phyloP scores from a whole-genome alignment of 768 basidiomycete species.

The Lactarius hatsudake region DNA sequence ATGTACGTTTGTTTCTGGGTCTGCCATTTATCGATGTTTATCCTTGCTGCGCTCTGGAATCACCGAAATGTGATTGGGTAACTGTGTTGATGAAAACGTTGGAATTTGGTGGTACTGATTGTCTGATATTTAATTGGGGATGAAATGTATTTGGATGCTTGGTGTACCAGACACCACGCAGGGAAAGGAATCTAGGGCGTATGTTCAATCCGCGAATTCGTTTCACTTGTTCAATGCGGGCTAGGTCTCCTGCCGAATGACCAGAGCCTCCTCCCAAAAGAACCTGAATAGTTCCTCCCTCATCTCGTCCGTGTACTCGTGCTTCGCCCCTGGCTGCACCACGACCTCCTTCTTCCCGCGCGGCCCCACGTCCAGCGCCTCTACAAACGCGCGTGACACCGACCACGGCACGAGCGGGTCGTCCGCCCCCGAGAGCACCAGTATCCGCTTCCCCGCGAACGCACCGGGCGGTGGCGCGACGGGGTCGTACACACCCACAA shows the following conservation, averaged over 20 bases:
- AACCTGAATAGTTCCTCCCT: slow-evolving; percentile 30
- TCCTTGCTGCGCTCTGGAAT: no score
- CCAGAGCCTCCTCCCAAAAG: slow-evolving; percentile 27
- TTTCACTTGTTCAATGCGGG: not conserved
- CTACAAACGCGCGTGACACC: slow-evolving; percentile 34
- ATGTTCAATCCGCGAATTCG: no score
- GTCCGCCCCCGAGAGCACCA: slow-evolving; percentile 60
- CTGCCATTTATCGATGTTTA: no score
- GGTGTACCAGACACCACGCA: no score
- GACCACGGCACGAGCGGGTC: slow-evolving; percentile 40
- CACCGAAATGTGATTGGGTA: no score
- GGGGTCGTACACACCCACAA: slow-evolving; percentile 49
- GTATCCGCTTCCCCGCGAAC: slow-evolving; percentile 68
- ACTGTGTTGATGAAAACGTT: no score
- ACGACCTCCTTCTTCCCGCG: slow-evolving; percentile 35
- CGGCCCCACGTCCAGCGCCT: slow-evolving; percentile 31
- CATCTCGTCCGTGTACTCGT: slow-evolving; percentile 40
- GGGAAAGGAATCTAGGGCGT: no score
- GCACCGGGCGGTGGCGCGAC: slow-evolving; percentile 46
- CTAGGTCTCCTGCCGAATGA: not conserved
- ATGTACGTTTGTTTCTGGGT: no score
- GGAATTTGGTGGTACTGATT: no score
- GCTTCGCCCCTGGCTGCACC: slow-evolving; percentile 35
- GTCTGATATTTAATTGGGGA: no score
- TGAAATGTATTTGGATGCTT: no score